Percentiles rank a stretch among this genome's conserved stretches.
Conservation (phyloP, 2,329 filamentous ascomycete genomes). For the Scortechinia acanthostroma region DNA sequence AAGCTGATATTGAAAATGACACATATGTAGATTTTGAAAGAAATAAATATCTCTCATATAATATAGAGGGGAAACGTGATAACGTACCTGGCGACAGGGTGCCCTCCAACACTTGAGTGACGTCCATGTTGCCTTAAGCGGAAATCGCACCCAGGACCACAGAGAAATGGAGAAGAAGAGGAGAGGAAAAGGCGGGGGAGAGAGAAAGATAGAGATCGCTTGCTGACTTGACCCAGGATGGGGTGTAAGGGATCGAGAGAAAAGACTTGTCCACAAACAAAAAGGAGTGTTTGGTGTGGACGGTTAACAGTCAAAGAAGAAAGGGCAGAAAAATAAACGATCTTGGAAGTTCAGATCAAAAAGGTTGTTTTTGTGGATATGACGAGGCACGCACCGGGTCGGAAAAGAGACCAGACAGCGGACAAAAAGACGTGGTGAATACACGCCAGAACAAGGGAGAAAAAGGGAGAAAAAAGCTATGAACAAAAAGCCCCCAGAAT, state of each 20-base stretch:
- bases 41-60: no score
- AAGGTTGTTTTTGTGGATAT: neutral
- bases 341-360: no score
- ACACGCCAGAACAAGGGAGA: neutral
- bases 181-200: neutral
- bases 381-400: neutral
- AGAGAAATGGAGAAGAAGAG: neutral
- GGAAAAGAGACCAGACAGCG: no score
- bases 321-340: no score
- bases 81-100: conserved; percentile 91
- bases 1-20: conserved; percentile 7
- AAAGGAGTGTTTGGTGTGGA: no score
- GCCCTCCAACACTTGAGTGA: conserved; percentile 94
- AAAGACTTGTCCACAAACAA: no score
- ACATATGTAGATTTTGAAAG: conserved; percentile 8
- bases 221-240: no score
- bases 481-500: no score
- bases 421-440: neutral
- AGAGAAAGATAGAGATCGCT: neutral
- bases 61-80: no score
- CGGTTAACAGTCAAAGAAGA: no score
- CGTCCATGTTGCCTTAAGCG: conserved; percentile 55
- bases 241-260: no score
- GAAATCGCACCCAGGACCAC: conserved; percentile 6
- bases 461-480: no score